These are phyloP conservation scores for Cornus florida DNA, from an alignment of 148 eudicot genomes.

Conservation along the genomic window DNA sequence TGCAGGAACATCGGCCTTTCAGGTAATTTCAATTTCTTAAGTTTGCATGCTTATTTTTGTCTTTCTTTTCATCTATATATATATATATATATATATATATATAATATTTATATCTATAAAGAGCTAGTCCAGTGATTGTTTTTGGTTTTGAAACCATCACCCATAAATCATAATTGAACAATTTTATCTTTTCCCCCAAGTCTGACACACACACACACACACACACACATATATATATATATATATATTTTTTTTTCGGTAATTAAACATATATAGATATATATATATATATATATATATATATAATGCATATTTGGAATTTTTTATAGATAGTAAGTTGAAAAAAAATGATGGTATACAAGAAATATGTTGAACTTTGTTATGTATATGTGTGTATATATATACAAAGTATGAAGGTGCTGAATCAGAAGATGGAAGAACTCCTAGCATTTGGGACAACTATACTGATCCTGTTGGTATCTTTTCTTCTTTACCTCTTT, in stretches of 20 bases:
- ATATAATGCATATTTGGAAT: no score
- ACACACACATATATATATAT: no score
- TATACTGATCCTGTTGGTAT: slow-evolving; percentile 27
- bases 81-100: not conserved
- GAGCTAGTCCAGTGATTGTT: not conserved
- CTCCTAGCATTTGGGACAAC: slow-evolving; percentile 45
- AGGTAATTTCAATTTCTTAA: slow-evolving; percentile 15
- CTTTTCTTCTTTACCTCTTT: no score
- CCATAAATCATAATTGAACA: no score
- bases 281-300: not conserved
- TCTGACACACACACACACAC: not conserved
- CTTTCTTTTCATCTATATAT: not conserved
- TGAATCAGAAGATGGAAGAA: slow-evolving; percentile 44
- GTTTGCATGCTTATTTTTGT: no score
- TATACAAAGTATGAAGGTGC: slow-evolving; percentile 59
- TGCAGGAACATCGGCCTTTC: slow-evolving; percentile 42
- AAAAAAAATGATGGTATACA: not conserved
- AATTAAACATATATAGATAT: not conserved
- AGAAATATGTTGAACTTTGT: not conserved
- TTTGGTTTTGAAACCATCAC: no score
- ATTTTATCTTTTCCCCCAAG: no score
- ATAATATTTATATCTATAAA: no score
- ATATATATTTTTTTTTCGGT: no score
- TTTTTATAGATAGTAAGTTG: not conserved
- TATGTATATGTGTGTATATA: not conserved